Conservation (phyloP, 2,329 filamentous ascomycete genomes). For the Coleophoma crateriformis region DNA sequence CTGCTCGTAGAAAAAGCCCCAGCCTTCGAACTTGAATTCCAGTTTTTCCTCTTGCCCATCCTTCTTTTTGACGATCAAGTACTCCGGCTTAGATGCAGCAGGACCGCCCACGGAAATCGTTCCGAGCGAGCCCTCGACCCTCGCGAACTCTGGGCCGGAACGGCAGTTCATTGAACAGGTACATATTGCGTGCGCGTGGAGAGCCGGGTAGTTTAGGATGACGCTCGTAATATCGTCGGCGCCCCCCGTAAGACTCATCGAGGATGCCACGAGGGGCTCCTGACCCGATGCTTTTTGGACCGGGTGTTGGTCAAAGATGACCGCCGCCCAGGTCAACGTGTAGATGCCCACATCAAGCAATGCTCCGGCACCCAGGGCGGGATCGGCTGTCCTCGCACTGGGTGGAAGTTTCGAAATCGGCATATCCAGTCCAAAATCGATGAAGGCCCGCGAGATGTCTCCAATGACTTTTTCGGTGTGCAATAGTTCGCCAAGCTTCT, state of each 20-base stretch:
- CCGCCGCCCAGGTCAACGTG: slow-evolving; percentile 61
- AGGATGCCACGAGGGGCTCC: slow-evolving; percentile 45
- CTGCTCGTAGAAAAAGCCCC: slow-evolving; percentile 63
- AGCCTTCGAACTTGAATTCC: slow-evolving; percentile 38
- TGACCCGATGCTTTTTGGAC: slow-evolving; percentile 21
- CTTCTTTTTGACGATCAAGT: slow-evolving; percentile 36
- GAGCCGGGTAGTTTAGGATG: slow-evolving; percentile 48
- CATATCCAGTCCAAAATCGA: slow-evolving; percentile 16
- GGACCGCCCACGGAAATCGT: slow-evolving; percentile 55
- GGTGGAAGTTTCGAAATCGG: background rate
- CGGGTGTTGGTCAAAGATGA: slow-evolving; percentile 44
- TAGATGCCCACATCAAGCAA: slow-evolving; percentile 64
- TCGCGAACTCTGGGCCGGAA: slow-evolving; percentile 20
- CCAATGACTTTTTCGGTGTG: slow-evolving; percentile 33
- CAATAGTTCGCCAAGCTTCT: slow-evolving; percentile 18
- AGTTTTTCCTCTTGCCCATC: slow-evolving; percentile 20
- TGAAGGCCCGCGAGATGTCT: slow-evolving; percentile 30
- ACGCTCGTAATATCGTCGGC: slow-evolving; percentile 56
- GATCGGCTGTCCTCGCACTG: slow-evolving; percentile 57
- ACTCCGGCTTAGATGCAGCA: slow-evolving; percentile 45
- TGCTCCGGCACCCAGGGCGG: slow-evolving; percentile 57
- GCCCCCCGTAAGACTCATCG: slow-evolving; percentile 48
- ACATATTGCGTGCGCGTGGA: slow-evolving; percentile 52
- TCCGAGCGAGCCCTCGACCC: slow-evolving; percentile 56
- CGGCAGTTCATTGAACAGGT: slow-evolving; percentile 28